Conservation (phyloP, 495 filamentous ascomycete species). For the Articulospora tetracladia region DNA sequence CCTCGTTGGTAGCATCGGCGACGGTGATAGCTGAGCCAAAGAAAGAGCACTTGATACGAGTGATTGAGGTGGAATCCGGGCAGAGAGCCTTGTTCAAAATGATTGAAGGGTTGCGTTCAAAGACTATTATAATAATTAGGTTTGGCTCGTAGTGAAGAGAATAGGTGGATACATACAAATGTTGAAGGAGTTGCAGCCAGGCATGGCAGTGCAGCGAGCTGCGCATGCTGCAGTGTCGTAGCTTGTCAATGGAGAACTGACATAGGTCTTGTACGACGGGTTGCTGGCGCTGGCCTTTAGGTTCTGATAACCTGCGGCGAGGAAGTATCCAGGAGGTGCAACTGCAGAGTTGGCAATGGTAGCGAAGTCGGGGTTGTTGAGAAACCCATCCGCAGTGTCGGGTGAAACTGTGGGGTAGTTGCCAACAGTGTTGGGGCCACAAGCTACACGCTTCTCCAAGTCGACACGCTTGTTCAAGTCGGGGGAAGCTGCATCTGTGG, state of each 20-base stretch:
- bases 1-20: slow-evolving; percentile 30
- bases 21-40: slow-evolving; percentile 34
- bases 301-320: slow-evolving; percentile 29
- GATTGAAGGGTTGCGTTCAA: slow-evolving; percentile 38
- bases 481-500: background rate
- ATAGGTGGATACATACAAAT: slow-evolving; percentile 25
- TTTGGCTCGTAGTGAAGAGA: background rate
- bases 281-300: slow-evolving; percentile 29
- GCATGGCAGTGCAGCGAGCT: slow-evolving; percentile 27
- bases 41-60: slow-evolving; percentile 50
- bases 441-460: slow-evolving; percentile 11
- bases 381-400: slow-evolving; percentile 32
- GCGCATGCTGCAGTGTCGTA: slow-evolving; percentile 39
- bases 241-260: slow-evolving; percentile 26
- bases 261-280: slow-evolving; percentile 36
- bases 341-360: slow-evolving; percentile 23
- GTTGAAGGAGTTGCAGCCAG: slow-evolving; percentile 35
- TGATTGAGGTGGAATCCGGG: slow-evolving; percentile 39
- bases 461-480: slow-evolving; percentile 5
- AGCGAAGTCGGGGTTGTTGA: slow-evolving; percentile 17
- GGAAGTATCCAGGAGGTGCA: slow-evolving; percentile 34
- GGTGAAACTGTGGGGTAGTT: slow-evolving; percentile 29
- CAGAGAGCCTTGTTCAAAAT: slow-evolving; percentile 32
- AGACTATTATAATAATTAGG: slow-evolving; percentile 12
- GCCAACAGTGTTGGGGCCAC: slow-evolving; percentile 26